Conservation (phyloP, 2,329 filamentous ascomycete genomes). For the Trichoderma sp. region DNA sequence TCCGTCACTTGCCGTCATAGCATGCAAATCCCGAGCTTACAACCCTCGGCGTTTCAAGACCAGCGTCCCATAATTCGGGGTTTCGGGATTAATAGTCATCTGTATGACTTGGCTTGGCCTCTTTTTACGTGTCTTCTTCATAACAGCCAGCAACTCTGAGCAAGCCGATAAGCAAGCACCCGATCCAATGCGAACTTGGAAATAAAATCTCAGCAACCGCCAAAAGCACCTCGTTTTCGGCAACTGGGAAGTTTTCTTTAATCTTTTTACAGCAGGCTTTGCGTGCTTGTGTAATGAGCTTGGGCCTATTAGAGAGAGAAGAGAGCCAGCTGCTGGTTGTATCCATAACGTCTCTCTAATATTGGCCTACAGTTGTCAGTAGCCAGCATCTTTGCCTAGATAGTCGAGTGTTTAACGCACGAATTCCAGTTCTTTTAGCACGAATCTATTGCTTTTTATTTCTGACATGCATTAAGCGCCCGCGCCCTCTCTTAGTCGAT, state of each 20-base stretch:
- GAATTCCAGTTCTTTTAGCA: not conserved
- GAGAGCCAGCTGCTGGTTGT: too few species aligned
- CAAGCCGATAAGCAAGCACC: not conserved
- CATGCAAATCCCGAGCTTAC: not conserved
- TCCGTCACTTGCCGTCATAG: not conserved
- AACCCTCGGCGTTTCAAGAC: not conserved
- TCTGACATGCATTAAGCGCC: not conserved
- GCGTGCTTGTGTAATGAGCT: not conserved
- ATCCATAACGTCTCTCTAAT: too few species aligned
- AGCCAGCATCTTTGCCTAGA: not conserved
- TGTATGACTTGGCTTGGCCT: not conserved
- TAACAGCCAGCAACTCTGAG: not conserved
- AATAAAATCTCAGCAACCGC: not conserved
- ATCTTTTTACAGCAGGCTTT: not conserved
- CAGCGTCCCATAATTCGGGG: not conserved
- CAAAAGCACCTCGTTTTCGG: not conserved
- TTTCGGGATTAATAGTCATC: not conserved
- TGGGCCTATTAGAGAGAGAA: too few species aligned
- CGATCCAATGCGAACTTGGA: fast-evolving
- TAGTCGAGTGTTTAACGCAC: not conserved
- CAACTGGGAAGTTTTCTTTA: too few species aligned
- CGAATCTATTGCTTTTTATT: not conserved
- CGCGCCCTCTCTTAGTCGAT: not conserved
- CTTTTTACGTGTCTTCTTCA: not conserved
- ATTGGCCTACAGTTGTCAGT: not conserved